Percentiles rank a stretch among this genome's conserved stretches.
Conservation (phyloP, 2,329 filamentous ascomycete genomes). For the Cladosporium sp. region DNA sequence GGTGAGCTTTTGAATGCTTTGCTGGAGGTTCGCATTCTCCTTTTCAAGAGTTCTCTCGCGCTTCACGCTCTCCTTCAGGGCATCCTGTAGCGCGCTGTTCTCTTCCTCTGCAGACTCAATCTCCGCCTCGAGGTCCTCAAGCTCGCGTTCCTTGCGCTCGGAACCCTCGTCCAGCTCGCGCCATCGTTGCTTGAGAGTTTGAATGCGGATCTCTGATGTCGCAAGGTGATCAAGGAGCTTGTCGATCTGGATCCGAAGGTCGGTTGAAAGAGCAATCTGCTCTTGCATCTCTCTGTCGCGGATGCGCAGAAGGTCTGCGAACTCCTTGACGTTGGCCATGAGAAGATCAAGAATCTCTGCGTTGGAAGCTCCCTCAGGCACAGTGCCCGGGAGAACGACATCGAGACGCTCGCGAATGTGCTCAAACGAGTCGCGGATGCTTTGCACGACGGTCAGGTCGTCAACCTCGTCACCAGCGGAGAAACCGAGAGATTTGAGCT, state of each 20-base stretch:
- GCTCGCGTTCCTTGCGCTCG: conserved; percentile 42
- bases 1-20: conserved; percentile 41
- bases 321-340: conserved; percentile 34
- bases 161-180: conserved; percentile 41
- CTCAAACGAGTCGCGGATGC: conserved; percentile 47
- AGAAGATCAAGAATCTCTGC: conserved; percentile 45
- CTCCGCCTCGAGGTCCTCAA: conserved; percentile 43
- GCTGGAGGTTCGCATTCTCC: conserved; percentile 40
- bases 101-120: conserved; percentile 38
- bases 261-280: conserved; percentile 31
- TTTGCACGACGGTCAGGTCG: conserved; percentile 39
- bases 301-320: conserved; percentile 41
- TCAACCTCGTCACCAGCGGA: conserved; percentile 31
- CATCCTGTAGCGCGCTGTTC: conserved; percentile 32
- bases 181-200: conserved; percentile 42
- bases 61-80: conserved; percentile 30
- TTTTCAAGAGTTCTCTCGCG: conserved; percentile 29
- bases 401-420: conserved; percentile 45
- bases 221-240: conserved; percentile 41
- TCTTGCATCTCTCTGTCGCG: conserved; percentile 41
- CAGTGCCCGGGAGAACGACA: conserved; percentile 42
- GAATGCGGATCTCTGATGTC: conserved; percentile 39
- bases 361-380: conserved; percentile 43
- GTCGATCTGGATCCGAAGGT: conserved; percentile 42
- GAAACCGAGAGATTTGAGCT: conserved; percentile 48